phyloP scores from a whole-genome alignment of 2,329 filamentous ascomycete species.

The Arthrobotrys sinensis region DNA sequence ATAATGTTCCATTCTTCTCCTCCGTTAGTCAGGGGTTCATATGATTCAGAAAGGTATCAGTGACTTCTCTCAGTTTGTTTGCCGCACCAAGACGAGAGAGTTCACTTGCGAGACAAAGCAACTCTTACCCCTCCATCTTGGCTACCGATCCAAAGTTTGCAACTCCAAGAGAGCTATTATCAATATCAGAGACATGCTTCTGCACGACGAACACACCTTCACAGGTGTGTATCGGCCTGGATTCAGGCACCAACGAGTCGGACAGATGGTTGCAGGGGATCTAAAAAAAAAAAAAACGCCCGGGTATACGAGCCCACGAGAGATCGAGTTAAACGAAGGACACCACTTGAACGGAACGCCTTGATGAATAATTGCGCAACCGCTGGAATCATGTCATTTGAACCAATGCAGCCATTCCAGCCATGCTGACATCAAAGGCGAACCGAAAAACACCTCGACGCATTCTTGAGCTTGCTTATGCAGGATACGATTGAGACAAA shows the following conservation, averaged over 20 bases:
- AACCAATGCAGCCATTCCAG: conserved; percentile 57
- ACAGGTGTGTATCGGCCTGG: conserved; percentile 30
- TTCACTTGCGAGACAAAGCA: conserved; percentile 26
- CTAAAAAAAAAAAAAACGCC: conserved; percentile 42
- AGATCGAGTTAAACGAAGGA: conserved; percentile 1
- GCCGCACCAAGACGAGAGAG: conserved; percentile 22
- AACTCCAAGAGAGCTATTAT: conserved; percentile 39
- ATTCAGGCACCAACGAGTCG: conserved; percentile 55
- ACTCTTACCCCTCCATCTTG: conserved; percentile 46
- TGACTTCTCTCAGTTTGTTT: conserved; percentile 22
- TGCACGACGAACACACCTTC: conserved; percentile 53
- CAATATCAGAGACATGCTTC: conserved; percentile 55
- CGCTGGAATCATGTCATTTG: conserved; percentile 55
- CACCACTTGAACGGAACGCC: conserved; percentile 18
- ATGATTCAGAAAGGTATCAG: conserved; percentile 32
- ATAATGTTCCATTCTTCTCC: conserved; percentile 22
- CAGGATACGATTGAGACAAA: conserved; percentile 52
- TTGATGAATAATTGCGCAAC: conserved; percentile 61
- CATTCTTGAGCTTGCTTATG: conserved; percentile 36
- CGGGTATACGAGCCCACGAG: conserved; percentile 47
- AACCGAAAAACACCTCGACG: conserved; percentile 36
- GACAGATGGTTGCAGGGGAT: conserved; percentile 52
- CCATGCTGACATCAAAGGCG: conserved; percentile 58
- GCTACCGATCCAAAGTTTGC: conserved; percentile 40
- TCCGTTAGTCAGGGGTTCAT: conserved; percentile 29